phyloP scores from a whole-genome alignment of 768 basidiomycete species.

The Boletus pseudo-olivaceus region DNA sequence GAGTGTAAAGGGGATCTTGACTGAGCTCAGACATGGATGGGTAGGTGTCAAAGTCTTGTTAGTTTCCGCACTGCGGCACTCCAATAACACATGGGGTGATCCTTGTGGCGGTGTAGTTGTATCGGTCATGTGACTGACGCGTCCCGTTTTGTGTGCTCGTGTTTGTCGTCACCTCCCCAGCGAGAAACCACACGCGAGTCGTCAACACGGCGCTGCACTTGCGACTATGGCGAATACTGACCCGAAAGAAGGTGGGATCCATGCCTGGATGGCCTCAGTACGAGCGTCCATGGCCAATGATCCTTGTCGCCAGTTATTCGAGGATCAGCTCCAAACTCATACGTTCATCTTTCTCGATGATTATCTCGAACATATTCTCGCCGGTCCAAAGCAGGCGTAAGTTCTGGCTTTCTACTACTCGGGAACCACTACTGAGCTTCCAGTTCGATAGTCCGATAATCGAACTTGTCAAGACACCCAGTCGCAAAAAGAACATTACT shows the following conservation, averaged over 20 bases:
- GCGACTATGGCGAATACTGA: constrained; percentile 10
- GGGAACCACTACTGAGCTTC: neutral
- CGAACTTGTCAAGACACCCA: constrained; percentile 81
- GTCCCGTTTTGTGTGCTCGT: constrained; percentile 19
- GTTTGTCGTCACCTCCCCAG: constrained; percentile 9
- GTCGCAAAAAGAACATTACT: constrained; percentile 58
- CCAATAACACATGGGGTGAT: neutral
- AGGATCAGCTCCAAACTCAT: constrained; percentile 69
- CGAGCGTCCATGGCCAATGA: constrained; percentile 69
- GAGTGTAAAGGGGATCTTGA: neutral
- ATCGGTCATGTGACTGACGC: constrained; percentile 29
- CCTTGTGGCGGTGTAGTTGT: neutral
- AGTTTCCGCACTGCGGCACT: too few relatives aligned
- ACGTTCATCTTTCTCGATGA: constrained; percentile 79
- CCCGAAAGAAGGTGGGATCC: constrained; percentile 41
- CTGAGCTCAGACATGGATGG: constrained; percentile 10
- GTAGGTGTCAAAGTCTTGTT: too few relatives aligned
- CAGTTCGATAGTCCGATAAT: constrained; percentile 54
- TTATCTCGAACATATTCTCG: constrained; percentile 69
- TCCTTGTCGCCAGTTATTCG: constrained; percentile 64
- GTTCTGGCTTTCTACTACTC: constrained; percentile 14
- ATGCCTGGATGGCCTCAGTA: constrained; percentile 66
- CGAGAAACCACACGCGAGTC: constrained; percentile 1
- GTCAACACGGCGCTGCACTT: neutral
- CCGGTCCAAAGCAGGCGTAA: constrained; percentile 65